These are phyloP conservation scores for Plasmodium fragile DNA, from an alignment of 169 alveolate species.

Conservation along the genomic window DNA sequence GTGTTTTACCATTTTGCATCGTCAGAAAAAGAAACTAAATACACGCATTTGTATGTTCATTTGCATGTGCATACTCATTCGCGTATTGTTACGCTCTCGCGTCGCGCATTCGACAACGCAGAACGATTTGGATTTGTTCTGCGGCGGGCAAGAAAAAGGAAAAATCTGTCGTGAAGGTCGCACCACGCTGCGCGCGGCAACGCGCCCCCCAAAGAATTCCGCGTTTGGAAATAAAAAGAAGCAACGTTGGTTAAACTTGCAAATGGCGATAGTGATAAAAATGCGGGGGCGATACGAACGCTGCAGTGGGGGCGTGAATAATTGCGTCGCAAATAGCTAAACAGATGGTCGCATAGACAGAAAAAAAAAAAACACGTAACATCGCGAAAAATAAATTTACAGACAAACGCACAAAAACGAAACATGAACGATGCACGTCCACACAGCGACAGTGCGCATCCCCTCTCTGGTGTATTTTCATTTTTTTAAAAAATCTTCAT, in stretches of 20 bases:
- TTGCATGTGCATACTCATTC: neutral
- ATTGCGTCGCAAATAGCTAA: neutral
- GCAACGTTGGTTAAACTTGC: neutral
- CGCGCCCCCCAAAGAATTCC: neutral
- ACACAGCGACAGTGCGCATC: neutral
- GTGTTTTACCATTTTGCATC: neutral
- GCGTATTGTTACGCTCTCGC: neutral
- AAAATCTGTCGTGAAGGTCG: neutral
- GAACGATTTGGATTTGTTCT: neutral
- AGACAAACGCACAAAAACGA: neutral
- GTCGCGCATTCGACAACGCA: neutral
- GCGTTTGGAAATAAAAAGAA: neutral
- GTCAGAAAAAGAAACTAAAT: neutral
- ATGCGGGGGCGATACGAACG: neutral
- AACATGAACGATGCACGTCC: neutral
- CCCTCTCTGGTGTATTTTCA: neutral
- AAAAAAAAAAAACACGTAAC: neutral
- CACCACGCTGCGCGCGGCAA: neutral
- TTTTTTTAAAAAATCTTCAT: neutral
- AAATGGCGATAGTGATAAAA: neutral
- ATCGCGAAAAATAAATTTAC: neutral
- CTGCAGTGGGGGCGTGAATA: neutral
- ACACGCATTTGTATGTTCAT: neutral
- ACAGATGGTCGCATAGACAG: neutral
- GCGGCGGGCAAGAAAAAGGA: neutral